A percentile compares a stretch with the other conserved stretches of the same genome.
phyloP scores from a whole-genome alignment of 139 green algal species.

The Tetradesmus obliquus region DNA sequence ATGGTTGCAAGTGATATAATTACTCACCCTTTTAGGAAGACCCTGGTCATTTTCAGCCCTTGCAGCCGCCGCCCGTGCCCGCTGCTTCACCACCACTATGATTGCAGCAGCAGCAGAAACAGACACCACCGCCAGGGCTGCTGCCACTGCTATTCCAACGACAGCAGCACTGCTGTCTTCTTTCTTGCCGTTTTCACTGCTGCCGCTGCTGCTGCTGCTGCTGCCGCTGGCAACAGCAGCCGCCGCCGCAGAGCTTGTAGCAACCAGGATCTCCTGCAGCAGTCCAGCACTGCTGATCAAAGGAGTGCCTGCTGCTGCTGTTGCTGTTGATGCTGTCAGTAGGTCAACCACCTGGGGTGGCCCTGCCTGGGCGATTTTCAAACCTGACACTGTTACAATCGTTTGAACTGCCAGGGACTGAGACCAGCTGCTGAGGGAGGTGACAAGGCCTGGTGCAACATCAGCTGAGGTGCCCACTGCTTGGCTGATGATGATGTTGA shows the following conservation, averaged over 20 bases:
- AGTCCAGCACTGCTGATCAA: neutral
- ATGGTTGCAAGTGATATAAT: neutral
- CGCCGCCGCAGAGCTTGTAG: neutral
- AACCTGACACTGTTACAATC: neutral
- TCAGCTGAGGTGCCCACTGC: slow-evolving; percentile 10
- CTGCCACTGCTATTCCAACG: slow-evolving; percentile 4
- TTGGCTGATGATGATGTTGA: slow-evolving; percentile 37
- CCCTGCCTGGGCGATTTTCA: slow-evolving; percentile 4
- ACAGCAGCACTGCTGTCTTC: neutral
- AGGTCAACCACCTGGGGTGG: slow-evolving; percentile 2
- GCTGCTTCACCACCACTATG: slow-evolving; percentile 1
- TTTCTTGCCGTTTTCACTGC: neutral
- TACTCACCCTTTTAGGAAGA: neutral
- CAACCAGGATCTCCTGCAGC: neutral
- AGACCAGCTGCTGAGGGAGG: neutral
- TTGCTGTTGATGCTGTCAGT: neutral
- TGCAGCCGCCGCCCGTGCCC: neutral
- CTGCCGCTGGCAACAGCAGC: neutral
- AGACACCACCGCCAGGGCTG: slow-evolving; percentile 6
- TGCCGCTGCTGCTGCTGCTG: neutral
- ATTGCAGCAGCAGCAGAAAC: neutral
- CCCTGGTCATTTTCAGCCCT: neutral
- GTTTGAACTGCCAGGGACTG: neutral
- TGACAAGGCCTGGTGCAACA: neutral
- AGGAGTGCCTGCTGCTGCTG: neutral